Base-by-base conservation (phyloP, 257 asterid genomes). In the Rhazya stricta region DNA sequence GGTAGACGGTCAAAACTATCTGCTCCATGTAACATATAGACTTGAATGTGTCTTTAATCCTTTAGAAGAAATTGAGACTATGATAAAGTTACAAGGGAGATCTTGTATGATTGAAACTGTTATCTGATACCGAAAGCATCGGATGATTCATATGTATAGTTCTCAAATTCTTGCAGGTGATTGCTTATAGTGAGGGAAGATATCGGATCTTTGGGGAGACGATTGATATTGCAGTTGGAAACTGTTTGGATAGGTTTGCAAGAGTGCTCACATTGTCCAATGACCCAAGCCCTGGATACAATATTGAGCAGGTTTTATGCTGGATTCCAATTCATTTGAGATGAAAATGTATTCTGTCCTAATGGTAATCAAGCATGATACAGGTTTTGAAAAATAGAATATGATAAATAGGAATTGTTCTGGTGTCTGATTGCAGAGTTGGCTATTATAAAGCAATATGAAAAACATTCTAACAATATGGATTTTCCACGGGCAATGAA, bases 271-370 rank as follows among this genome's bases (percentile, higher is more conserved):
- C 79, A 27, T 84, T 94, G 75, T 94, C 99, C 21, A 94, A 94
- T 76, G 97, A 94, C 84, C 99, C 97, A 57, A 94, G 97, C 78
- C 97, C 97, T 15, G 99, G 99, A n/a, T 94, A 94, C 88, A 94
- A 92, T 82, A 94, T 94, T 67, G 99, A 94, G 84, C 97, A 93
- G 96, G 97, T 89, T 74, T 39, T 27, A 69, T 27, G 19, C 53
- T 50, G 7, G 29, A 3, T 67, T 43, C 18, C 29, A 43, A 21
- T 46, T 30, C 29, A 32, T 50, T 58, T 63, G 23, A 37, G 46
- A 36, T 57, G 25, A 41, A n/a, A n/a, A 60, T 34, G 2, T 8
- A 32, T 18, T 1, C 21, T 21, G 29, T 36, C 6, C 36, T 53
- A 11, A 12, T 72, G 46, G 27, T 53, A 50, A 36, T 71, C 6